Percentiles rank a stretch among this genome's conserved stretches.
Conservation (phyloP, 2,329 filamentous ascomycete genomes). For the Penicillium janthinellum region DNA sequence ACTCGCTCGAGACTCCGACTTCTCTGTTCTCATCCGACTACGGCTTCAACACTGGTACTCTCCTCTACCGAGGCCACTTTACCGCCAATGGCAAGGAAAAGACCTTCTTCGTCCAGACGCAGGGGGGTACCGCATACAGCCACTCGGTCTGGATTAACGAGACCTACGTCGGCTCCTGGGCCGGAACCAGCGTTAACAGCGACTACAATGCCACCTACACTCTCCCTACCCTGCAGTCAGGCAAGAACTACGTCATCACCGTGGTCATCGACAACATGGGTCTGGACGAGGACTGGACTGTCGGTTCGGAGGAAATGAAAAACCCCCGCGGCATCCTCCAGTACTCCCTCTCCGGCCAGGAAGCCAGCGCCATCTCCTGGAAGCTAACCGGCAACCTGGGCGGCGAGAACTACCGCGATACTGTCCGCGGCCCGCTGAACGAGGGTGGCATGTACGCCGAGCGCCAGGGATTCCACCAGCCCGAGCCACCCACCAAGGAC, state of each 20-base stretch:
- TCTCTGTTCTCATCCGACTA: constrained; percentile 72
- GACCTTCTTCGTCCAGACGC: constrained; percentile 59
- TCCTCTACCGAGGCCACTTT: constrained; percentile 73
- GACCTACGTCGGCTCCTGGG: constrained; percentile 65
- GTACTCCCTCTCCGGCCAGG: constrained; percentile 44
- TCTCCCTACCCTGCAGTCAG: constrained; percentile 55
- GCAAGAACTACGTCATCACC: constrained; percentile 63
- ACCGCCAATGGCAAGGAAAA: constrained; percentile 62
- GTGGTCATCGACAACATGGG: constrained; percentile 74
- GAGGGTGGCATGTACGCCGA: constrained; percentile 58
- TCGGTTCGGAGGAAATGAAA: constrained; percentile 62
- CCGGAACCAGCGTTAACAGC: constrained; percentile 54
- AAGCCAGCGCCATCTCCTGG: constrained; percentile 48
- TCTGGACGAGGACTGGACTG: constrained; percentile 65
- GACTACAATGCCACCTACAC: constrained; percentile 60
- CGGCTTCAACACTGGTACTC: constrained; percentile 68
- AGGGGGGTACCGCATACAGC: constrained; percentile 69
- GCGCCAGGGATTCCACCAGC: constrained; percentile 58
- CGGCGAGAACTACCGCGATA: constrained; percentile 55
- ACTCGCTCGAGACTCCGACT: constrained; percentile 62
- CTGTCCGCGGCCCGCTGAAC: constrained; percentile 55
- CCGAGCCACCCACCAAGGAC: constrained; percentile 43
- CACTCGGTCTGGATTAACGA: constrained; percentile 67
- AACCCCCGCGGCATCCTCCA: constrained; percentile 58
- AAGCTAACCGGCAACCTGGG: constrained; percentile 61